Base-by-base conservation (phyloP, 306 rosid genomes). In the Morella rubra region DNA sequence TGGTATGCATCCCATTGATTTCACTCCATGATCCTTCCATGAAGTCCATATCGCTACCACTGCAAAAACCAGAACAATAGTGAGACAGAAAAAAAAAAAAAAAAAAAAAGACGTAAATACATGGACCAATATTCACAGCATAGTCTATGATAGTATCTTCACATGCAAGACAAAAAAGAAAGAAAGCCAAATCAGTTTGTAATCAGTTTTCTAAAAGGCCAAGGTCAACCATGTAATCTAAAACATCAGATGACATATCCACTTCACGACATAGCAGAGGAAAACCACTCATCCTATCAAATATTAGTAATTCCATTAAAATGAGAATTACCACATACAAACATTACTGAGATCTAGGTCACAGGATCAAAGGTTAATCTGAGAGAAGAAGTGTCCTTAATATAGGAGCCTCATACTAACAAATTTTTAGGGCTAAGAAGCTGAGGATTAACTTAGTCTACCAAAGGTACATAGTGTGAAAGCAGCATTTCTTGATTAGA, bases 21-120 rank as follows among this genome's bases (percentile, higher is more conserved):
- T 90, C 98, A 55, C 77, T 76, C 87, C 88, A 86, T 72, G 80
- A 83, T 78, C 93, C 91, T 68, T 91, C 97, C 82, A 82, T 15
- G 70, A 81, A 83, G 79, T 95, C 96, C 77, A 85, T 78, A 84
- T 87, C 81, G 77, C 90, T 93, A 84, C 88, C 93, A 87, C 99
- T 95, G 91, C 86, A 83, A 80, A 75, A 81, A 76, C 78, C 64
- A 84, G 69, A 82, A 79, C 73, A 80, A 80, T 69, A 76, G 71
- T 22, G 44, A 76, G 65, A 61, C 69, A 32, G 55, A 40, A 44
- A 76, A 73, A 73, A 42, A 24, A 46, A 75, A 67, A 40, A 44
- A 76, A 73, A 73, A 42, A 24, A 46, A 75, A 67, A 69, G 32
- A n/a, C 52, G 50, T 73, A 78, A 83, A 71, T 74, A 59, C 72